Conservation (phyloP, 192 early-diverging fungal species). For the Polychytrium aggregatum region DNA sequence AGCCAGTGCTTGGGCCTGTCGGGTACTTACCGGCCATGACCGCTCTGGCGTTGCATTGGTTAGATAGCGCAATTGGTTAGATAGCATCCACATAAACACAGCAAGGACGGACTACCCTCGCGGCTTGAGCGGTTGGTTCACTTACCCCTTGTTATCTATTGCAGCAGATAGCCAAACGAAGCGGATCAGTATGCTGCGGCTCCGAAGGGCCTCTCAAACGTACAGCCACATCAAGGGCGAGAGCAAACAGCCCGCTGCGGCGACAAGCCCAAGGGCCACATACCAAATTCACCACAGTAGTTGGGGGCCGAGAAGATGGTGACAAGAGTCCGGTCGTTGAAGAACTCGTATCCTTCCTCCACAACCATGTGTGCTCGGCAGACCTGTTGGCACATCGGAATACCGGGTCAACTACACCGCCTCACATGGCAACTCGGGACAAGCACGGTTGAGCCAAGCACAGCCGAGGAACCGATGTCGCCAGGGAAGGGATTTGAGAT, state of each 20-base stretch:
- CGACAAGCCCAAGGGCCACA: constrained; percentile 6
- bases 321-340: constrained; percentile 76
- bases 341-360: constrained; percentile 98
- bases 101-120: not conserved
- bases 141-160: constrained; percentile 27
- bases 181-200: not conserved
- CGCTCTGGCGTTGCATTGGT: constrained; percentile 49
- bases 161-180: not conserved
- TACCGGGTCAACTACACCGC: not conserved
- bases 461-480: too few species aligned
- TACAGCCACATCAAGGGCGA: not conserved
- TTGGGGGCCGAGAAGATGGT: constrained; percentile 94
- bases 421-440: too few species aligned
- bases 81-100: not conserved
- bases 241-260: not conserved
- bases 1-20: not conserved
- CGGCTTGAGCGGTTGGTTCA: not conserved
- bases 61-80: not conserved
- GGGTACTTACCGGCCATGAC: constrained; percentile 60
- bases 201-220: not conserved
- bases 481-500: too few species aligned
- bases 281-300: constrained; percentile 96
- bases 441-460: too few species aligned
- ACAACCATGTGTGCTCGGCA: constrained; percentile 93
- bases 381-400: not conserved